A percentile compares a stretch with the other conserved stretches of the same genome.
phyloP scores from a whole-genome alignment of 169 alveolate species.

The Plasmodium knowlesi region DNA sequence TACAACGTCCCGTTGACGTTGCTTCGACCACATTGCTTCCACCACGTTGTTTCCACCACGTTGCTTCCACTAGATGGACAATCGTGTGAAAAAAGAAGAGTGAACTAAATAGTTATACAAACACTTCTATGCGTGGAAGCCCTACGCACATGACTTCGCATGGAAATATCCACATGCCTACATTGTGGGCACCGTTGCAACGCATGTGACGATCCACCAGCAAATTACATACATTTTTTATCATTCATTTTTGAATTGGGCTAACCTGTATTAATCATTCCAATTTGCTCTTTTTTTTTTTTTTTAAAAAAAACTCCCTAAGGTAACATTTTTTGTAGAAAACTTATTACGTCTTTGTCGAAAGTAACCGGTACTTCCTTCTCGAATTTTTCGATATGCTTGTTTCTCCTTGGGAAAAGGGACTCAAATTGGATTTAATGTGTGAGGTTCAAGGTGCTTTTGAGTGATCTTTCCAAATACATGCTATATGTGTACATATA shows the following conservation, averaged over 20 bases:
- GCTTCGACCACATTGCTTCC: not conserved
- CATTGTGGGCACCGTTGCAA: not conserved
- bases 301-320: not conserved
- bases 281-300: not conserved
- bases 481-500: not conserved
- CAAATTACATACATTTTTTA: not conserved
- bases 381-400: conserved; percentile 68
- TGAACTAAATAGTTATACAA: not conserved
- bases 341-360: conserved; percentile 17
- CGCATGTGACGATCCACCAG: not conserved
- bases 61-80: not conserved
- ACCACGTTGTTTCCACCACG: no score
- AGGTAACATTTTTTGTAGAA: conserved; percentile 39
- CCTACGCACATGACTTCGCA: not conserved
- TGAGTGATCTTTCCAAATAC: not conserved
- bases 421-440: not conserved
- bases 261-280: not conserved
- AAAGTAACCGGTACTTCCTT: conserved; percentile 22
- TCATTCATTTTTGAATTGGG: no score
- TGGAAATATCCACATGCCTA: not conserved
- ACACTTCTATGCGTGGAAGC: not conserved
- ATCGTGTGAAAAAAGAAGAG: not conserved
- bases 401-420: conserved; percentile 26
- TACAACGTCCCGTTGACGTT: no score
- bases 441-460: not conserved